Base-by-base conservation (phyloP, 75 land plant species). In the Sequoiadendron giganteum region DNA sequence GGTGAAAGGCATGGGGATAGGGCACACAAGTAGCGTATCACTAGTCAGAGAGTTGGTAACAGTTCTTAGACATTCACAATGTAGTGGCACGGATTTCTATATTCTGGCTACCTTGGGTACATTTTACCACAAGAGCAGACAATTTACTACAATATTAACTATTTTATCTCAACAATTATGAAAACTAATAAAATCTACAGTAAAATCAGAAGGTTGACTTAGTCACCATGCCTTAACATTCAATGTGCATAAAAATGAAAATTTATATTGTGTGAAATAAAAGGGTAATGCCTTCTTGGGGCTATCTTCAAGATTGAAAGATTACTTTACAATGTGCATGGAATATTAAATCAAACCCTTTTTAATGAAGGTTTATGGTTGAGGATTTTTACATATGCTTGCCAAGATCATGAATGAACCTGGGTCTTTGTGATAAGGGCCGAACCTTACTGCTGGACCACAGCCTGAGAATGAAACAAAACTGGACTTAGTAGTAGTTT, bases 401-500 rank as follows among this genome's bases (percentile, higher is more conserved):
- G 28, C 9, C 30, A 65, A 30, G 70, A 25, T 65, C 5, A 25
- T 65, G 9, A 65, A 65, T 28, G 28, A 65, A 65, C 70, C 70
- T 65, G 30, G 70, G 30, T 25, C 70, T 28, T 65, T 21, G n/a
- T 28, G 28, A 28, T 65, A 21, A 58, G 65, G 21, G 25, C 65
- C 65, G 28, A 58, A 58, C 65, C 65, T 58, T 4, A 19, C 39
- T 2, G 11, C 25, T 34, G 10, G 36, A 65, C 70, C 30, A 8
- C n/a, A 25, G 70, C 6, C n/a, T 25, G 70, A 65, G 30, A 65
- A 65, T 30, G 7, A 65, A 65, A 21, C 4, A 25, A 61, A 25
- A 65, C 70, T 21, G 1, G 34, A 21, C 8, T 88, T 70, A 93
- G 85, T 93, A 93, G 81, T 93, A 93, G 86, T 93, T 91, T 28